Base-by-base conservation (phyloP, 2,329 filamentous ascomycete species). In the Colletotrichum neosansevieriae region DNA sequence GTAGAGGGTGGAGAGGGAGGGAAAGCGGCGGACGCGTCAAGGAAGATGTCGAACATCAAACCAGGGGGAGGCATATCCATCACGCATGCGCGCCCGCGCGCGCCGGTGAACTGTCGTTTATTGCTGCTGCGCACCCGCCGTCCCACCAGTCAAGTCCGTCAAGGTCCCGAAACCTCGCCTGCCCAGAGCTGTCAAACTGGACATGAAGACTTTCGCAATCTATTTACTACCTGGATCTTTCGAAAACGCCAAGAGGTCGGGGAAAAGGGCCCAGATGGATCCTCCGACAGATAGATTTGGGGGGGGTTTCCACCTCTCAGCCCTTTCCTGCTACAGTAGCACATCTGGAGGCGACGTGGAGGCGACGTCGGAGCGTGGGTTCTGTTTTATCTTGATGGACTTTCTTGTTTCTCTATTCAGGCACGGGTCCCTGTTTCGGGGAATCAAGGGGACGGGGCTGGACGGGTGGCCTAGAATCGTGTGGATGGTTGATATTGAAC, bases 171-270 rank as follows among this genome's bases (percentile, higher is more conserved):
- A 51, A 44, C 19, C 36, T 21, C 21, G 29, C 40, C 56, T n/a
- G 29, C 56, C 56, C 40, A 58, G 56, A 58, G 56, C 56, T 49
- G 29, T 38, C 56, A 58, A 49, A 21, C 24, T 53, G 29, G n/a
- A n/a, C n/a, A 58, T 21, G 50, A 36, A 4, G 54, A 12, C 49
- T 19, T 34, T 15, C n/a, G 13, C 57, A 62, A 49, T 54, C 63
- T 62, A 62, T 49, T 1, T 58, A 49, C 49, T 19, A 54, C 63
- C 49, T 12, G 63, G 7, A 29, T 6, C 13, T 32, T 49, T 47
- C 29, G 29, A 29, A 17, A 66, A 42, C 58, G 58, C 49, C 40
- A 62, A 56, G 63, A 40, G 58, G 58, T 61, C 47, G 47, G 47
- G 58, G 47, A 21, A 61, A 40, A 50, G 44, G 49, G 45, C n/a